Evolutionary conservation across 192 early-diverging fungal species (phyloP).

Genomic region (Podila epigama): DNA sequence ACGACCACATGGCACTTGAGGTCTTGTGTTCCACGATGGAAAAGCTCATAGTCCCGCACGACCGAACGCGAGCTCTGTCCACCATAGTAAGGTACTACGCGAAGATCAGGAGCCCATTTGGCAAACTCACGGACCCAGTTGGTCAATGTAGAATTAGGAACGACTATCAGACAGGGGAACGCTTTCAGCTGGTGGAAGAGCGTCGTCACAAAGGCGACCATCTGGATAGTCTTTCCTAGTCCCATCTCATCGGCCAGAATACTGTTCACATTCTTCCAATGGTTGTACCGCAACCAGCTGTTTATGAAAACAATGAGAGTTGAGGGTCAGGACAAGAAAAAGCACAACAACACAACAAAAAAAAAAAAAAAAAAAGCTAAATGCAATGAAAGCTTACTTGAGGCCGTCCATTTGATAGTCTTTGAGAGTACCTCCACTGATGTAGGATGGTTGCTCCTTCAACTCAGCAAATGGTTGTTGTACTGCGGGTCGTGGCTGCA

Average conservation of each 20-base stretch:
- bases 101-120: constrained; percentile 72
- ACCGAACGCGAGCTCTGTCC: constrained; percentile 49
- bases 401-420: constrained; percentile 72
- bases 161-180: constrained; percentile 73
- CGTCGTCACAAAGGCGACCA: constrained; percentile 62
- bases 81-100: constrained; percentile 66
- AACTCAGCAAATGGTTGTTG: constrained; percentile 56
- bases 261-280: constrained; percentile 61
- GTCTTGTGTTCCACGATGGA: constrained; percentile 22
- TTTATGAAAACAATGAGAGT: neutral
- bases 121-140: constrained; percentile 79
- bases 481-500: constrained; percentile 16
- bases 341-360: neutral
- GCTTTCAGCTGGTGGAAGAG: constrained; percentile 55
- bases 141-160: constrained; percentile 66
- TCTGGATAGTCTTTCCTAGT: constrained; percentile 79
- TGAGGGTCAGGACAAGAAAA: neutral
- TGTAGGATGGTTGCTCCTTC: constrained; percentile 59
- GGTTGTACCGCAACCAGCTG: constrained; percentile 76
- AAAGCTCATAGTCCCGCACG: constrained; percentile 62
- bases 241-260: constrained; percentile 85
- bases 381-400: constrained; percentile 46
- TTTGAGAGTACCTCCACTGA: constrained; percentile 65
- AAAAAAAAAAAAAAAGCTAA: neutral
- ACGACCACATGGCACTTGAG: constrained; percentile 77